phyloP scores from a whole-genome alignment of 2,329 filamentous ascomycete species.

The Verruconis gallopava region DNA sequence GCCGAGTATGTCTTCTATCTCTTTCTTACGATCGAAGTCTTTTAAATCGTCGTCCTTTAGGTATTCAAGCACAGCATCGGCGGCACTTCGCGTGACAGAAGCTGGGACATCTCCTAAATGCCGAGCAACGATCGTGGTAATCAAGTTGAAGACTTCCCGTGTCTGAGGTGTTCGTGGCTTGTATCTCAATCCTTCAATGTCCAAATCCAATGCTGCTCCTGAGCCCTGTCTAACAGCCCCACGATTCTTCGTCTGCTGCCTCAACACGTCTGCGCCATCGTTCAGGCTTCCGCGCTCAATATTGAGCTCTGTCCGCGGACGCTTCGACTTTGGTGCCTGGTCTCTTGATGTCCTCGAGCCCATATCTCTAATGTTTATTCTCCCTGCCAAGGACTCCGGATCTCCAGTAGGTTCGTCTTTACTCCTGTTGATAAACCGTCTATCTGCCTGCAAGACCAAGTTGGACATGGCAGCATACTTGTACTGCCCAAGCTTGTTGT shows the following conservation, averaged over 20 bases:
- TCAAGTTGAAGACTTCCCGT: slow-evolving; percentile 84
- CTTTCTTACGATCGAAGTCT: slow-evolving; percentile 96
- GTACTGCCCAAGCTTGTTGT: slow-evolving; percentile 75
- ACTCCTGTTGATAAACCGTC: slow-evolving; percentile 83
- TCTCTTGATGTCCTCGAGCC: slow-evolving; percentile 72
- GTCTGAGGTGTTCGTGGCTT: slow-evolving; percentile 84
- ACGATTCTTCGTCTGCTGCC: slow-evolving; percentile 48
- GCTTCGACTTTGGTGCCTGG: slow-evolving; percentile 60
- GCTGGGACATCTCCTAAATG: slow-evolving; percentile 87
- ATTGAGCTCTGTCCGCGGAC: slow-evolving; percentile 55
- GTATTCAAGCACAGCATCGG: slow-evolving; percentile 80
- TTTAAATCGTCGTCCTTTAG: slow-evolving; percentile 93
- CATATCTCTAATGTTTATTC: slow-evolving; percentile 91
- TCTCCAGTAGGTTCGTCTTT: slow-evolving; percentile 94
- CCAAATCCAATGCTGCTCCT: slow-evolving; percentile 68
- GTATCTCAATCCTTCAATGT: slow-evolving; percentile 86
- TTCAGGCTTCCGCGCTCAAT: slow-evolving; percentile 62
- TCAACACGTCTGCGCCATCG: slow-evolving; percentile 66
- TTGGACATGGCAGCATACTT: slow-evolving; percentile 99
- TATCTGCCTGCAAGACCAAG: slow-evolving; percentile 99
- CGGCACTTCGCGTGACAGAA: slow-evolving; percentile 83
- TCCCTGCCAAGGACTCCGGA: slow-evolving; percentile 89
- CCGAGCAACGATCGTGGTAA: slow-evolving; percentile 78
- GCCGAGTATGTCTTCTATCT: slow-evolving; percentile 89
- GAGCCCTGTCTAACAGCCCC: slow-evolving; percentile 62